phyloP scores from a whole-genome alignment of 257 asterid species.

The Solanum sitiens region DNA sequence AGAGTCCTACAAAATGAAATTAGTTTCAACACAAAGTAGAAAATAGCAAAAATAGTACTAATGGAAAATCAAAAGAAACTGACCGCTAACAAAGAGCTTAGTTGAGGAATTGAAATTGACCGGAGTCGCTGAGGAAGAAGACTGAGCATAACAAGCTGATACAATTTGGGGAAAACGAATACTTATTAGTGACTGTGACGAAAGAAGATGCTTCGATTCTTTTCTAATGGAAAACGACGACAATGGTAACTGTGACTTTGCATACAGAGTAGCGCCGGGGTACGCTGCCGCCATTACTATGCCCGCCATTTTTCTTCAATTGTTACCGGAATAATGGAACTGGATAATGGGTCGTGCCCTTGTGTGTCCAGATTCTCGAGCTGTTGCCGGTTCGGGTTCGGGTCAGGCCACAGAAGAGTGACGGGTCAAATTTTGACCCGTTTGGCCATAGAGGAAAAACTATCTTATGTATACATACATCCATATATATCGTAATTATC shows the following conservation, averaged over 20 bases:
- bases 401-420: neutral
- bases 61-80: neutral
- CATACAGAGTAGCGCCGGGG: neutral
- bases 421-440: neutral
- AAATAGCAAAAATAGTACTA: neutral
- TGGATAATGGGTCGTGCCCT: neutral
- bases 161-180: neutral
- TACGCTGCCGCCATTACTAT: neutral
- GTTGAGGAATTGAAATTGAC: conserved; percentile 8
- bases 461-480: too few relatives aligned
- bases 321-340: neutral
- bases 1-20: conserved; percentile 43
- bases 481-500: too few relatives aligned
- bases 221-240: neutral
- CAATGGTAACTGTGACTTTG: neutral
- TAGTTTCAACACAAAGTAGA: neutral
- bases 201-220: neutral
- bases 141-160: conserved; percentile 3
- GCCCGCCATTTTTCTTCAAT: neutral
- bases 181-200: neutral
- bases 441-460: too few relatives aligned
- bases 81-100: conserved; percentile 31
- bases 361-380: neutral
- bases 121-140: neutral
- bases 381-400: neutral